Evolutionary conservation across 768 basidiomycete genomes (phyloP).

Genomic region (Coprinopsis marcescibilis): DNA sequence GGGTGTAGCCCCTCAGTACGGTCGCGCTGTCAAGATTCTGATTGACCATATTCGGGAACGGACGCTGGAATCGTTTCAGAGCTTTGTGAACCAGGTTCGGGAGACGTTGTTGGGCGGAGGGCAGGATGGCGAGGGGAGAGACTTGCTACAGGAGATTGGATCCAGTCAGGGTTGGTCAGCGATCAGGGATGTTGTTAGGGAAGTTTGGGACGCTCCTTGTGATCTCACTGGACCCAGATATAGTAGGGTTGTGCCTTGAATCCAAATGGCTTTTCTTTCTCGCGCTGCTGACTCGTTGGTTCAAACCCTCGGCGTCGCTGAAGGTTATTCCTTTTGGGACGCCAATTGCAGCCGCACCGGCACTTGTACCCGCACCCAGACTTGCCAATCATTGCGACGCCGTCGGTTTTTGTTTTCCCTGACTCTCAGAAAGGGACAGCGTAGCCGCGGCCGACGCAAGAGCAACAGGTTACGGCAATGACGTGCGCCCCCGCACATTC

Average conservation of each 20-base stretch:
- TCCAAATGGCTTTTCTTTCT: no score
- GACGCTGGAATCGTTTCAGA: not conserved
- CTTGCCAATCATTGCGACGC: no score
- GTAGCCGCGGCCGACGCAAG: no score
- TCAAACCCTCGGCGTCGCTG: no score
- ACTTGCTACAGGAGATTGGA: not conserved
- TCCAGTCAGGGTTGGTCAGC: not conserved
- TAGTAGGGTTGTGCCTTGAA: not conserved
- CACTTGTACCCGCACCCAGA: no score
- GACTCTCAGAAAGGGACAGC: no score
- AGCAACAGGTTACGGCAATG: no score
- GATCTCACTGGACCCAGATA: not conserved
- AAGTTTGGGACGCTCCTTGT: not conserved
- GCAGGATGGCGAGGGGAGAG: not conserved
- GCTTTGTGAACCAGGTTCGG: not conserved
- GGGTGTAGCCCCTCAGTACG: not conserved
- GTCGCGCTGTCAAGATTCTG: conserved; percentile 1
- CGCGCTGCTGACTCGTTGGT: no score
- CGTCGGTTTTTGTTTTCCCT: no score
- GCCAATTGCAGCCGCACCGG: no score
- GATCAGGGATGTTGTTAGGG: not conserved
- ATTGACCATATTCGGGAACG: conserved; percentile 3
- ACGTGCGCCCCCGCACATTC: no score
- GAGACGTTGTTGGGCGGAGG: not conserved
- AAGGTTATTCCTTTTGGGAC: no score